phyloP scores from a whole-genome alignment of 208 protist species.

The Strigomonas culicis region DNA sequence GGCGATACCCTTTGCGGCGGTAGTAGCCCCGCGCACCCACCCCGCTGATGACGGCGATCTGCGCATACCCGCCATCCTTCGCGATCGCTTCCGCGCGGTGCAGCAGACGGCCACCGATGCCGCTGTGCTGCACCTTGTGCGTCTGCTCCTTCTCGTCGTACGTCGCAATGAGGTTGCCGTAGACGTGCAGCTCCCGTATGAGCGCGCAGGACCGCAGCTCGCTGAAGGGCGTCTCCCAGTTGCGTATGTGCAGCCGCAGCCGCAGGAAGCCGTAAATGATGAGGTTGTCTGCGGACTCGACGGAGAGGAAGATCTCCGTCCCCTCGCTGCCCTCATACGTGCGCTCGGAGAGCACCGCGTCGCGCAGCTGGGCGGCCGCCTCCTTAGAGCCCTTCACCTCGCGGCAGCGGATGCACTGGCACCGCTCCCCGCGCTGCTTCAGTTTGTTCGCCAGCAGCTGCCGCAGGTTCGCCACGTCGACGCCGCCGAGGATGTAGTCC shows the following conservation, averaged over 20 bases:
- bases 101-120: constrained; percentile 96
- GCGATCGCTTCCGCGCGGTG: constrained; percentile 96
- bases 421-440: constrained; percentile 81
- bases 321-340: constrained; percentile 64
- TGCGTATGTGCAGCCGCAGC: constrained; percentile 57
- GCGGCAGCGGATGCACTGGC: constrained; percentile 94
- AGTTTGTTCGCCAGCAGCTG: constrained; percentile 94
- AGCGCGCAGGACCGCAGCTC: constrained; percentile 91
- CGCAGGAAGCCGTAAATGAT: constrained; percentile 83
- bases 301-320: constrained; percentile 75
- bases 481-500: constrained; percentile 96
- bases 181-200: constrained; percentile 98
- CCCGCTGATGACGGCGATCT: constrained; percentile 97
- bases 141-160: constrained; percentile 15
- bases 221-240: constrained; percentile 92
- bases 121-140: constrained; percentile 86
- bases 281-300: constrained; percentile 58
- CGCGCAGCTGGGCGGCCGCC: constrained; percentile 35
- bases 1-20: constrained; percentile 91
- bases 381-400: constrained; percentile 82
- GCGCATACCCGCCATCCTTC: constrained; percentile 79
- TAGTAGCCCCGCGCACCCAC: constrained; percentile 98
- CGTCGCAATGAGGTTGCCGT: constrained; percentile 78
- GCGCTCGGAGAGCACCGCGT: constrained; percentile 50
- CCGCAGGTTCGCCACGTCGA: constrained; percentile 97